These are phyloP conservation scores for Oryza australiensis DNA, from an alignment of 176 grass and related monocot species.

Conservation along the genomic window DNA sequence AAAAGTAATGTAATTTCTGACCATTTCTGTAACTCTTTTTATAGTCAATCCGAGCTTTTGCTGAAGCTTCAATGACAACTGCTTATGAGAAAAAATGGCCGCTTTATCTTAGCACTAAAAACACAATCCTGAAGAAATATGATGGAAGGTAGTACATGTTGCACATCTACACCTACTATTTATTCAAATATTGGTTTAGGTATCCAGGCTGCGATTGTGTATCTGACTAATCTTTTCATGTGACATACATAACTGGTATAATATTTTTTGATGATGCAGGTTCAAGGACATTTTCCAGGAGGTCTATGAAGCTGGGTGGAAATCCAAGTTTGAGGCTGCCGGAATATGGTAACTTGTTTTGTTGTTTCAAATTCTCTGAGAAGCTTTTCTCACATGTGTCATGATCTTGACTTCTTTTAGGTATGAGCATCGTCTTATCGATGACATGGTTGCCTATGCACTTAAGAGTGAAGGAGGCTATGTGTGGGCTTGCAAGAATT, in stretches of 20 bases:
- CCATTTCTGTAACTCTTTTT: slow-evolving; percentile 17
- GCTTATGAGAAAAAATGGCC: slow-evolving; percentile 97
- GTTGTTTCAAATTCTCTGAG: neutral
- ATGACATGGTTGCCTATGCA: slow-evolving; percentile 99
- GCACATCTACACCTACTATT: neutral
- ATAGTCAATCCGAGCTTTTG: slow-evolving; percentile 89
- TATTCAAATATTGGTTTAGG: neutral
- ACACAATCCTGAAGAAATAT: slow-evolving; percentile 98
- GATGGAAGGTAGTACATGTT: slow-evolving; percentile 74
- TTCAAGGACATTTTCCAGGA: slow-evolving; percentile 99
- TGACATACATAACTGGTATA: neutral
- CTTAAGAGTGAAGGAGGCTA: slow-evolving; percentile 93
- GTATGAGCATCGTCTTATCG: slow-evolving; percentile 97
- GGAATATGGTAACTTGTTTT: slow-evolving; percentile 67
- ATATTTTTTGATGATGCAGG: slow-evolving; percentile 50
- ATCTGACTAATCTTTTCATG: slow-evolving; percentile 14
- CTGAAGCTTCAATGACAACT: slow-evolving; percentile 85
- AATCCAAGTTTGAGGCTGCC: slow-evolving; percentile 82
- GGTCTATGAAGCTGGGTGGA: slow-evolving; percentile 93
- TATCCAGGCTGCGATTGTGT: neutral
- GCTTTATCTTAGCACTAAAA: slow-evolving; percentile 96
- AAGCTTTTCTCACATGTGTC: slow-evolving; percentile 13
- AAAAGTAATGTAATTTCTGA: slow-evolving; percentile 4
- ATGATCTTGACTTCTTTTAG: slow-evolving; percentile 40
- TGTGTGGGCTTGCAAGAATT: slow-evolving; percentile 98